Conservation (phyloP, 148 eudicot genomes). For the Selenicereus undatus region DNA sequence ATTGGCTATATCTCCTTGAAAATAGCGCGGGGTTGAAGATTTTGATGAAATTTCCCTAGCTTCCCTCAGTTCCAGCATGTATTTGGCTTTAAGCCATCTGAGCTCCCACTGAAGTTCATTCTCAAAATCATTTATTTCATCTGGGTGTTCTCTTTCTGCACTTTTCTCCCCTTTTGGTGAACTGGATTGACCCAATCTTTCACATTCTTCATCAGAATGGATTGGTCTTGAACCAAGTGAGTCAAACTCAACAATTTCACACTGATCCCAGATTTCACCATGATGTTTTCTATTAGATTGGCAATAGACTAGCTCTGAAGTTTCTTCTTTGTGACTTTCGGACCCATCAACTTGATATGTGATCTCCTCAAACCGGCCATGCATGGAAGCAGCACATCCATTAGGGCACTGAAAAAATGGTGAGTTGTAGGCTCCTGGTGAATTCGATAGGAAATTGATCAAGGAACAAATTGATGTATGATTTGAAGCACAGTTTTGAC, state of each 20-base stretch:
- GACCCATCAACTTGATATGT: constrained; percentile 50
- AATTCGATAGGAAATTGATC: constrained; percentile 38
- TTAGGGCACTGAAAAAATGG: constrained; percentile 38
- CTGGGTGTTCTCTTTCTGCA: constrained; percentile 4
- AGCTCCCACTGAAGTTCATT: constrained; percentile 46
- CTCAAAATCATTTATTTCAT: constrained; percentile 26
- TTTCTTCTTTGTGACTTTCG: constrained; percentile 22
- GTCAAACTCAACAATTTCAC: constrained; percentile 36
- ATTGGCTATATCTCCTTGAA: constrained; percentile 13
- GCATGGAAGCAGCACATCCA: constrained; percentile 52
- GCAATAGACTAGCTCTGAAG: constrained; percentile 3
- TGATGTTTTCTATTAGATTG: too few species aligned
- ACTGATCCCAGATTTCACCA: constrained; percentile 5
- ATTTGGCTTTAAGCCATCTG: constrained; percentile 69
- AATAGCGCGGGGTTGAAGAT: constrained; percentile 24
- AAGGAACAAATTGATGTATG: constrained; percentile 49
- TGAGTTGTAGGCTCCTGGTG: constrained; percentile 36
- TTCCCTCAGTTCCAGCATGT: constrained; percentile 49
- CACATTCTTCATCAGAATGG: constrained; percentile 36
- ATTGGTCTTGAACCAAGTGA: constrained; percentile 20
- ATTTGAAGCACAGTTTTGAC: constrained; percentile 54
- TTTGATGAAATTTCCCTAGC: constrained; percentile 37
- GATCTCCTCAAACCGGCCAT: constrained; percentile 83
- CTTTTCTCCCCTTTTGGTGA: constrained; percentile 18
- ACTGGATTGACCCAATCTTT: constrained; percentile 22